Conservation (phyloP, 2,329 filamentous ascomycete species). For the Claviceps capensis region DNA sequence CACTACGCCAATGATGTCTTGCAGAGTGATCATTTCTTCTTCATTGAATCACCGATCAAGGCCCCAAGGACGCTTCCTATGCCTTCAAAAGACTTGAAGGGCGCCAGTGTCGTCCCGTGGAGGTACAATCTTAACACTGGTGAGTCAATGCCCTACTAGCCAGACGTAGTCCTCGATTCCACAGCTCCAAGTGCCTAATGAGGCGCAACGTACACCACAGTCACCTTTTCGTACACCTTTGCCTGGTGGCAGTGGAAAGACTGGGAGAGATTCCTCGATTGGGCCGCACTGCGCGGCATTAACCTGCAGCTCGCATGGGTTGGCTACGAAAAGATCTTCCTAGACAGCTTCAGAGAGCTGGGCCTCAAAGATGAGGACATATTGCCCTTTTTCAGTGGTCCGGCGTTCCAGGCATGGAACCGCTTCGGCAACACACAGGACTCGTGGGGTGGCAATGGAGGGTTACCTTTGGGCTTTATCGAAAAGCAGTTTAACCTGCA, state of each 20-base stretch:
- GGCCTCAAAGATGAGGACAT: conserved; percentile 31
- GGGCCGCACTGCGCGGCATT: conserved; percentile 36
- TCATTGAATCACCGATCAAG: conserved; percentile 4
- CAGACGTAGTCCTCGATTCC: not conserved
- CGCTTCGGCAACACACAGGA: conserved; percentile 40
- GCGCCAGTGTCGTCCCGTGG: conserved; percentile 10
- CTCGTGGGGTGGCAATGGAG: conserved; percentile 27
- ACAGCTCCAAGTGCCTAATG: not conserved
- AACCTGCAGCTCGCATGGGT: conserved; percentile 39
- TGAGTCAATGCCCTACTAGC: conserved; percentile 8
- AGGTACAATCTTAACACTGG: conserved; percentile 36
- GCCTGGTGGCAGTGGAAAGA: conserved; percentile 40
- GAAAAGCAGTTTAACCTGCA: conserved; percentile 32
- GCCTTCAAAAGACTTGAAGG: conserved; percentile 3
- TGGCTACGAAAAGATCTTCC: conserved; percentile 34
- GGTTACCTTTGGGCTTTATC: conserved; percentile 31
- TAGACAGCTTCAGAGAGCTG: conserved; percentile 32
- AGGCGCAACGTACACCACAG: conserved; percentile 11
- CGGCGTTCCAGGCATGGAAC: conserved; percentile 39
- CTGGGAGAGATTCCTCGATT: conserved; percentile 38
- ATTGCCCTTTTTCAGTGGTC: conserved; percentile 31
- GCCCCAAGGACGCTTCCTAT: conserved; percentile 3
- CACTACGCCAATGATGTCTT: conserved; percentile 11
- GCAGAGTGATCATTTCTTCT: conserved; percentile 10
- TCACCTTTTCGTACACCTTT: conserved; percentile 37